Conservation (phyloP, 257 asterid genomes). For the Nemophila menziesii region DNA sequence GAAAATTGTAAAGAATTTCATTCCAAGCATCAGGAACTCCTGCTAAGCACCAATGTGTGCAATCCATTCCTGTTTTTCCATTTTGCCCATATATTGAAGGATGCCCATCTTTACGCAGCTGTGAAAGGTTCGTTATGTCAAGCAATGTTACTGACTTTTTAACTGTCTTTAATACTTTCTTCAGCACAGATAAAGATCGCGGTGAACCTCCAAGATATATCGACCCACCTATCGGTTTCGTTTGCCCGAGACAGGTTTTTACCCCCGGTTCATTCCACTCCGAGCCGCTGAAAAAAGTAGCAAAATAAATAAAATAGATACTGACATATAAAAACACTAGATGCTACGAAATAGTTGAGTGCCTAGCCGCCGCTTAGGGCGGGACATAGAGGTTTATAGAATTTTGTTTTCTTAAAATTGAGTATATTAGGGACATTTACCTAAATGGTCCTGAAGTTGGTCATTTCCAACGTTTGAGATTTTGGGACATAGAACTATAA, state of each 20-base stretch:
- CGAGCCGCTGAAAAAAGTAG: slow-evolving; percentile 35
- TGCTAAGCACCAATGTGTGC: slow-evolving; percentile 91
- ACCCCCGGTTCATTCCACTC: slow-evolving; percentile 55
- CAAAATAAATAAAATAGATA: neutral
- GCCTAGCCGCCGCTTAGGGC: too few species aligned
- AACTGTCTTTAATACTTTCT: slow-evolving; percentile 39
- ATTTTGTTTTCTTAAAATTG: too few species aligned
- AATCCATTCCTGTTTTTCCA: slow-evolving; percentile 38
- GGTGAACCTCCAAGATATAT: slow-evolving; percentile 66
- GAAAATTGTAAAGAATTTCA: slow-evolving; percentile 46
- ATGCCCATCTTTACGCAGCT: slow-evolving; percentile 76
- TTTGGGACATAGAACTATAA: too few species aligned
- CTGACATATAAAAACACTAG: too few species aligned
- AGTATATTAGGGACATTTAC: too few species aligned
- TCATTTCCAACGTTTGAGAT: too few species aligned
- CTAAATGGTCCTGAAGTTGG: too few species aligned
- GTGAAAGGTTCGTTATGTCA: slow-evolving; percentile 60
- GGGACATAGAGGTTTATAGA: too few species aligned
- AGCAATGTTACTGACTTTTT: slow-evolving; percentile 41
- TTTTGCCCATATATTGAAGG: slow-evolving; percentile 69
- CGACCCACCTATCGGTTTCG: slow-evolving; percentile 37
- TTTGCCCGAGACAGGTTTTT: slow-evolving; percentile 45
- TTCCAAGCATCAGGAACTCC: slow-evolving; percentile 96
- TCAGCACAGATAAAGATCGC: slow-evolving; percentile 40
- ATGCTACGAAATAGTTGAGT: too few species aligned